Conservation (phyloP, 139 green algal species). For the Pseudopediastrum boryanum region DNA sequence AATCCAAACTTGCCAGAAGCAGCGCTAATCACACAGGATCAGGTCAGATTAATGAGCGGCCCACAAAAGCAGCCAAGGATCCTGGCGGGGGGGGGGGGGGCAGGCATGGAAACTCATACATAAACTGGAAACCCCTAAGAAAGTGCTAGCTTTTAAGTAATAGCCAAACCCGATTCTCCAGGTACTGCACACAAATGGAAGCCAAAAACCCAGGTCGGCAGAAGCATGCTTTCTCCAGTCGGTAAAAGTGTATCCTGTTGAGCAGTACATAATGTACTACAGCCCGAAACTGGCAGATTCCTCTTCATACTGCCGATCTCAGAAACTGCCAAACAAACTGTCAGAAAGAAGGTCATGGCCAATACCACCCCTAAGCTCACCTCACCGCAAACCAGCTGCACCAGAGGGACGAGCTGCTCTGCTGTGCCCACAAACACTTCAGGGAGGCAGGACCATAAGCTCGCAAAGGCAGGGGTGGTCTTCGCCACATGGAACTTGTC, state of each 20-base stretch:
- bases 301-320: not conserved
- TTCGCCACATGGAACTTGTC: constrained; percentile 23
- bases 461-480: not conserved
- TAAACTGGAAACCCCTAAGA: too few relatives aligned
- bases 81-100: too few relatives aligned
- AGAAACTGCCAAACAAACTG: not conserved
- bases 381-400: constrained; percentile 30
- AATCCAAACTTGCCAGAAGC: not conserved
- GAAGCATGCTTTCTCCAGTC: not conserved
- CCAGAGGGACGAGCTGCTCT: constrained; percentile 24
- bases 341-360: too few relatives aligned
- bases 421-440: constrained; percentile 24
- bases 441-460: constrained; percentile 1
- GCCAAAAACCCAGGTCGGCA: not conserved
- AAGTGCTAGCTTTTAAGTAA: too few relatives aligned
- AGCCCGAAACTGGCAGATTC: too few relatives aligned
- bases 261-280: not conserved
- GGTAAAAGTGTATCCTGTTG: not conserved
- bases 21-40: constrained; percentile 10
- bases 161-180: too few relatives aligned
- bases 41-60: not conserved
- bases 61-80: too few relatives aligned
- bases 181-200: not conserved
- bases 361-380: not conserved
- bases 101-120: too few relatives aligned